These are phyloP conservation scores for Puccinia hordei DNA, from an alignment of 1,284 basidiomycete genomes.

Conservation along the genomic window DNA sequence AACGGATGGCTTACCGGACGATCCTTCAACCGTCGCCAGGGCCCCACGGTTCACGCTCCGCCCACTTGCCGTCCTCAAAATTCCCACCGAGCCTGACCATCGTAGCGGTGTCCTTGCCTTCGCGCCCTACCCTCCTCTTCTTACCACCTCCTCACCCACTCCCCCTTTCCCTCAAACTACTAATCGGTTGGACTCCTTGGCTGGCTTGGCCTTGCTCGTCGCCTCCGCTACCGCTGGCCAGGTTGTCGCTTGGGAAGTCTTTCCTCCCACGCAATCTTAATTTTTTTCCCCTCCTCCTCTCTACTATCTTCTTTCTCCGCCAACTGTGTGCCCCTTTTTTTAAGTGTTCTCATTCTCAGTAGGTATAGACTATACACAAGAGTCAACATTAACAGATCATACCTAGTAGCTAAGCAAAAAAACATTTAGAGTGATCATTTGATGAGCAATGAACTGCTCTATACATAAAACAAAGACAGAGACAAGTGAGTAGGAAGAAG, in stretches of 20 bases:
- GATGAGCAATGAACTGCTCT: too few species aligned
- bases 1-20: too few species aligned
- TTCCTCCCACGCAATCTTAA: neutral
- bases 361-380: too few species aligned
- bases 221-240: neutral
- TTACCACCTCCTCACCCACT: neutral
- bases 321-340: neutral
- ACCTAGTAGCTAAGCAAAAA: neutral
- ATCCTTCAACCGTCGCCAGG: neutral
- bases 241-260: conserved; percentile 24
- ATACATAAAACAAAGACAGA: neutral
- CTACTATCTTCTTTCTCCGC: neutral
- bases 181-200: conserved; percentile 1
- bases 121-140: conserved; percentile 6
- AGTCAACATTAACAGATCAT: neutral
- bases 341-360: too few species aligned
- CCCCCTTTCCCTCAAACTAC: neutral
- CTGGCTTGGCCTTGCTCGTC: conserved; percentile 11
- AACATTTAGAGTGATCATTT: too few species aligned
- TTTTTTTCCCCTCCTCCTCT: neutral
- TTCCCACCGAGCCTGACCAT: conserved; percentile 25
- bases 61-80: conserved; percentile 22
- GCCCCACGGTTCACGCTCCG: neutral
- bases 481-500: neutral
- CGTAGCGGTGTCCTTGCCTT: conserved; percentile 38